Evolutionary conservation across 306 rosid genomes (phyloP), one percentile per base, ranked within the genome.

Genomic region (Trifolium subterraneum): DNA sequence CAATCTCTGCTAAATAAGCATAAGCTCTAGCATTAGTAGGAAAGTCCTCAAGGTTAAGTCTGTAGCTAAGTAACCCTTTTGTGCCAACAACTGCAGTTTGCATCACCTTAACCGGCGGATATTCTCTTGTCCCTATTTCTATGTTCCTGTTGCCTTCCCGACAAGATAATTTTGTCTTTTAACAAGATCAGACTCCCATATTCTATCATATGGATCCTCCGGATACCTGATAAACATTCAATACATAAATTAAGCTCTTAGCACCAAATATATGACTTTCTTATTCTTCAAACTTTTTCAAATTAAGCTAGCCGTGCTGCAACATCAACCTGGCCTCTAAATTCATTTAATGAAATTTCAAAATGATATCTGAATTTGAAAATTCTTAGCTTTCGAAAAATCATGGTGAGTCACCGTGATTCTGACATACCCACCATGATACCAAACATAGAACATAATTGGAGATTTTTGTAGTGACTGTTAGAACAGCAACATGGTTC

Each of bases 201-300:
- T 87, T 87, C 99, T 92, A 80, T 94, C 97, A 85, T 88, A 94
- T 1, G 97, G 99, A 61, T 94, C 99, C 84, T 94, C 98, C 39
- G 99, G 97, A 85, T 91, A 92, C 93, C 99, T 91, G 89, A 81
- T 39, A 67, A 68, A 84, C 56, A 79, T 48, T 81, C 35, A 7
- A 25, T 10, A 74, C 18, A 74, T 64, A 27, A 50, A 31, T 33
- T 4, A 70, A 23, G 22, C 35, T 47, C 42, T 15, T 19, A 22
- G 36, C 27, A 75, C 33, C 56, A 55, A 56, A 45, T 18, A 71
- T 62, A 41, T 16, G 9, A 15, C 23, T 14, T 0, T n/a, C 45
- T 45, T 45, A 13, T 12, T 4, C 51, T 14, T 12, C 14, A 15
- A 13, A 45, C 13, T 45, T 45, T 11, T 45, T 31, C 36, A 3